Evolutionary conservation across 176 grass and related monocot species (phyloP).

Genomic region (Aegilops sharonensis): DNA sequence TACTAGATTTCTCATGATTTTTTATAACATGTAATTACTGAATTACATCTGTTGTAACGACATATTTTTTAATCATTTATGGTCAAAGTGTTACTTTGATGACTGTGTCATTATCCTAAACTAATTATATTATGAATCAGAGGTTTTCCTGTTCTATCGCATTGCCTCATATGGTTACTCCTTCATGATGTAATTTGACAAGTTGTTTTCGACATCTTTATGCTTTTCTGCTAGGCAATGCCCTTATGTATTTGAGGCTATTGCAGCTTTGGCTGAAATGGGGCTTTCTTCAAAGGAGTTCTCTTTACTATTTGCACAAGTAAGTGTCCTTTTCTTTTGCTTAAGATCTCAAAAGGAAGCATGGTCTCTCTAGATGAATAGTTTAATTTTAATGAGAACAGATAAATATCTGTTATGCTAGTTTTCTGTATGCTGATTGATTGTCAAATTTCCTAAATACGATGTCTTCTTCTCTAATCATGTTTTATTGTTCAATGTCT

Average conservation of each 20-base stretch:
- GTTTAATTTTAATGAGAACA: background rate
- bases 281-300: slow-evolving; percentile 88
- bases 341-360: slow-evolving; percentile 15
- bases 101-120: background rate
- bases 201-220: slow-evolving; percentile 27
- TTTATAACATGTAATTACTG: background rate
- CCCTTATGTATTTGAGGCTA: slow-evolving; percentile 86
- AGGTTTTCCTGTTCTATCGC: background rate
- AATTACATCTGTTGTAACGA: background rate
- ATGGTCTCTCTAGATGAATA: background rate
- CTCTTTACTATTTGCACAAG: slow-evolving; percentile 76
- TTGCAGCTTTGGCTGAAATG: slow-evolving; percentile 88
- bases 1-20: background rate
- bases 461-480: no score
- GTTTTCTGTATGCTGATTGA: background rate
- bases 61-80: background rate
- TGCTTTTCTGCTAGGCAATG: slow-evolving; percentile 56
- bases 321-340: slow-evolving; percentile 29
- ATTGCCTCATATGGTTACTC: background rate
- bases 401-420: slow-evolving; percentile 7
- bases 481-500: no score
- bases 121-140: background rate
- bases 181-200: slow-evolving; percentile 14
- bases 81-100: background rate
- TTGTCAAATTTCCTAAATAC: background rate